Evolutionary conservation across 169 alveolate genomes (phyloP), one percentile per base, ranked within the genome.

Genomic region (Plasmodium vinckei): DNA sequence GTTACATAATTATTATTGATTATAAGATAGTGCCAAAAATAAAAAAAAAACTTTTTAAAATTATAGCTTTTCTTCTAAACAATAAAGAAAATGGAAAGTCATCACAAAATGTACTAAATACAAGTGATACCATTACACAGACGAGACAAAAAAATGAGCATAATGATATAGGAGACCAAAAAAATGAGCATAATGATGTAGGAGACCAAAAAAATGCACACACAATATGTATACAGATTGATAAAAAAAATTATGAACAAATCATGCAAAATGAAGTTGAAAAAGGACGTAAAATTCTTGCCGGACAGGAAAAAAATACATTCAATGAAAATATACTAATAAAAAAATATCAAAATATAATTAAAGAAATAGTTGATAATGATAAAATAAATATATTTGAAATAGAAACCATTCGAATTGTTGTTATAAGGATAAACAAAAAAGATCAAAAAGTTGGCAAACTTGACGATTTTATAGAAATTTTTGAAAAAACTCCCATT

Each of bases 301-400:
- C 59, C 19, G 7, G 59, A 15, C n/a, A 51, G 21, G 59, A 15
- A 51, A 12, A 51, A 51, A 51, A 15, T 15, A 9, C 7, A 13
- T 51, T 6, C 6, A 13, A 51, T 44, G 17, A 23, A 0, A 15
- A 71, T 13, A 15, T 25, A 21, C 12, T 25, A 13, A 12, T 21
- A 1, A 69, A 51, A 71, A 71, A 71, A 9, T 71, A 23, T 17
- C 19, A 71, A 49, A 39, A 51, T 12, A 25, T 59, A 56, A 54
- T 71, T 60, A 5, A 25, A 19, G 68, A 42, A 1, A 53, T 25
- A 51, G 1, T 10, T 71, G 9, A 7, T 42, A 33, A 5, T 1
- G 49, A 15, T 6, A 39, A 51, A 19, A 33, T 25, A 12, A 21
- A 15, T 49, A 9, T 46, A 71, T 59, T 23, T 25, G 51, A 53